Evolutionary conservation across 306 rosid genomes (phyloP).

Genomic region (Vigna unguiculata): DNA sequence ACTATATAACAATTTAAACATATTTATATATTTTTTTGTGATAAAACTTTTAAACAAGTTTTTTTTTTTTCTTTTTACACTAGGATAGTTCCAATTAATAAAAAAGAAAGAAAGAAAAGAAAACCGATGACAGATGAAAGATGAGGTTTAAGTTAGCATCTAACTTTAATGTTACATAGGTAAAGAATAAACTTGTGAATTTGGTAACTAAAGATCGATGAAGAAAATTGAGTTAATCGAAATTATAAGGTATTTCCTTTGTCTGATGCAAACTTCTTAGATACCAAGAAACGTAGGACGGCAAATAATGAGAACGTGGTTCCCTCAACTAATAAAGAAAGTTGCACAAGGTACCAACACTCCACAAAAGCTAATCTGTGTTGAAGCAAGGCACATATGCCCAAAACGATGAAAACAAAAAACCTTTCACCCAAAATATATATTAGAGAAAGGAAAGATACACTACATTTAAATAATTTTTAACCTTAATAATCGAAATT

Average conservation of each 20-base stretch:
- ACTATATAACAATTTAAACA: background rate
- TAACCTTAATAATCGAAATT: background rate
- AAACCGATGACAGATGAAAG: background rate
- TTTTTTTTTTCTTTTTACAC: background rate
- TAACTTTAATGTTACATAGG: background rate
- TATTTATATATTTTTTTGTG: background rate
- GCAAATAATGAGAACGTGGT: slow-evolving; percentile 38
- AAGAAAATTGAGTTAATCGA: background rate
- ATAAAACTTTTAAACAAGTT: background rate
- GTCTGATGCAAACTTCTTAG: slow-evolving; percentile 18
- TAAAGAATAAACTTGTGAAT: background rate
- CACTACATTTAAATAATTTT: background rate
- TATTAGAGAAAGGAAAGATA: too few relatives aligned
- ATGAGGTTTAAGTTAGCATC: slow-evolving; percentile 5
- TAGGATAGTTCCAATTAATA: too few relatives aligned
- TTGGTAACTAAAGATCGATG: background rate
- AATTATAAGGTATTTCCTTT: background rate
- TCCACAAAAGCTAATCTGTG: background rate
- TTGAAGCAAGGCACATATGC: slow-evolving; percentile 30
- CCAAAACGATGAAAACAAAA: slow-evolving; percentile 29
- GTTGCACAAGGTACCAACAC: slow-evolving; percentile 18
- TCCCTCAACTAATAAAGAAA: background rate
- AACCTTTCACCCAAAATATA: background rate
- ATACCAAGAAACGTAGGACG: slow-evolving; percentile 14
- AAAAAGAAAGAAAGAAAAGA: too few relatives aligned